Evolutionary conservation across 2,329 filamentous ascomycete species (phyloP), one percentile per base, ranked within the genome.

Genomic region (Pyricularia pennisetigena): DNA sequence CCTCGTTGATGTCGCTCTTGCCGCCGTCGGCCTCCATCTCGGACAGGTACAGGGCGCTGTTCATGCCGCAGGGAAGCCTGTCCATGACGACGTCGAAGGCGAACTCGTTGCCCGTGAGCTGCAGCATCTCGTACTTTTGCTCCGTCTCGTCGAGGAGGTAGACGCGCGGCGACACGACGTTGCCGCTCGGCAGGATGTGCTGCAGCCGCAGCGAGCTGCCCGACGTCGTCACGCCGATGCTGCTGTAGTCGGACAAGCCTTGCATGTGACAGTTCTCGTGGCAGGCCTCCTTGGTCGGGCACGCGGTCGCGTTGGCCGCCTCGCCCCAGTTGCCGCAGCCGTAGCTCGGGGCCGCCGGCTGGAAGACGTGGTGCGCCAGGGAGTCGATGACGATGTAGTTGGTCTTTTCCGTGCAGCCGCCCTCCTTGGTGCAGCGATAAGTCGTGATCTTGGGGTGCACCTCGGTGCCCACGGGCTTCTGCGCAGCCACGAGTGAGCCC

Each of bases 1-100:
- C 86, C 68, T 82, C 81, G 77, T 86, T 87, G 67, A 76, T 79
- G 0, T 80, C 73, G 73, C 83, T 85, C 72, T 81, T 70, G 35
- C 87, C 88, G 72, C 89, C 90, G 72, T 88, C 85, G 7, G 81
- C 78, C 12, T 85, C 82, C 80, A 82, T 82, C 75, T 82, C 79
- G 30, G 84, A 80, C 54, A 89, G 82, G 78, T 89, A 89, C 49
- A 89, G 76, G 16, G 87, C 87, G 68, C 86, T 86, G 76, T 90
- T 89, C 72, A 89, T 77, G 70, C 88, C 88, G 73, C 88, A 90
- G 62, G 84, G 82, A 29, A 89, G 79, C 70, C 83, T 81, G 57
- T 85, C 86, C 62, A 87, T 81, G 74, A 89, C 86, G 14, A 88
- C 86, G 68, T 88, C 86, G 69, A 89, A 88, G 14, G 83, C 83